These are phyloP conservation scores for Microsporum ferrugineum DNA, from an alignment of 2,329 filamentous ascomycete genomes.

Conservation along the genomic window DNA sequence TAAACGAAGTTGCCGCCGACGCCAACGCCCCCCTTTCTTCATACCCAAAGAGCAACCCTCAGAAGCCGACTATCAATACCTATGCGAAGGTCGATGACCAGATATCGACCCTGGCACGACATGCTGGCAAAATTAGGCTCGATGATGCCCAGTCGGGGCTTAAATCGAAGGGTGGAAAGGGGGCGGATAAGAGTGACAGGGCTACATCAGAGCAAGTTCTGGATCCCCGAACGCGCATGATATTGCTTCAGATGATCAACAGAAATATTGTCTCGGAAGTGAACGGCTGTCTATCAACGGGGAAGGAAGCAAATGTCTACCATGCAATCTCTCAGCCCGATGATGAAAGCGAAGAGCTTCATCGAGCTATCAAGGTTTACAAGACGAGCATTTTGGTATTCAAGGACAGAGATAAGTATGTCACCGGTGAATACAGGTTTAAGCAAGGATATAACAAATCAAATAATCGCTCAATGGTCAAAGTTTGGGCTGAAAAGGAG, in stretches of 20 bases:
- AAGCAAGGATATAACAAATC: slow-evolving; percentile 83
- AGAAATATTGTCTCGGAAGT: slow-evolving; percentile 78
- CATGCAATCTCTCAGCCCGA: slow-evolving; percentile 59
- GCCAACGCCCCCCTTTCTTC: slow-evolving; percentile 42
- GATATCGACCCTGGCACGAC: slow-evolving; percentile 68
- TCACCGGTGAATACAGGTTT: slow-evolving; percentile 88
- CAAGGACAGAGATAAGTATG: slow-evolving; percentile 94
- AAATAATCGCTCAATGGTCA: slow-evolving; percentile 93
- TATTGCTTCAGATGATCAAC: slow-evolving; percentile 92
- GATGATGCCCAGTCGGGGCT: slow-evolving; percentile 50
- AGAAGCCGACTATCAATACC: slow-evolving; percentile 70
- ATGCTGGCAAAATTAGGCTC: slow-evolving; percentile 75
- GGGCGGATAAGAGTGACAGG: slow-evolving; percentile 70
- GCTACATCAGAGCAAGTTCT: slow-evolving; percentile 92
- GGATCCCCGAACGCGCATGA: slow-evolving; percentile 88
- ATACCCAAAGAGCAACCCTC: slow-evolving; percentile 61
- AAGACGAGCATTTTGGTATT: slow-evolving; percentile 96
- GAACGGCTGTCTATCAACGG: slow-evolving; percentile 88
- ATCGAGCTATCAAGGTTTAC: slow-evolving; percentile 95
- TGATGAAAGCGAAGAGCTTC: slow-evolving; percentile 44
- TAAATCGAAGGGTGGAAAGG: slow-evolving; percentile 36
- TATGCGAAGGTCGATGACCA: slow-evolving; percentile 74
- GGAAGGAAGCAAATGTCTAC: slow-evolving; percentile 98
- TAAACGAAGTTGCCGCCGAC: slow-evolving; percentile 44
- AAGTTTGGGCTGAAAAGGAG: slow-evolving; percentile 97